A percentile compares a stretch with the other conserved stretches of the same genome.
Evolutionary conservation across 192 early-diverging fungal species (phyloP).

Genomic region (Paraglomus brasilianum): DNA sequence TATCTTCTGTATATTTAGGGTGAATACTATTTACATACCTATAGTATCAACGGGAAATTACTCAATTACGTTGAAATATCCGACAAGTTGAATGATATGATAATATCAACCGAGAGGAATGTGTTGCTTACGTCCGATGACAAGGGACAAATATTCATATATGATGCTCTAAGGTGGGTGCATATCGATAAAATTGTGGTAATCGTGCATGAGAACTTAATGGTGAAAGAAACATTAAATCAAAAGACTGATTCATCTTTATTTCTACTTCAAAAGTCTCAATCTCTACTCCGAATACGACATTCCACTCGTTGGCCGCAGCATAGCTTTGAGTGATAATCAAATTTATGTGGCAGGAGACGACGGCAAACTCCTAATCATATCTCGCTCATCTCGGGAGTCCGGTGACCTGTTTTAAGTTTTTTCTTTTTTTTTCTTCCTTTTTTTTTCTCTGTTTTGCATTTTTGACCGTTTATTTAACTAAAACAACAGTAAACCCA

Average conservation of each 20-base stretch:
- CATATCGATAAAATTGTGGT: not conserved
- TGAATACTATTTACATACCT: conserved; percentile 26
- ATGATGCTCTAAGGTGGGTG: conserved; percentile 25
- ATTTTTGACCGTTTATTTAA: too few relatives aligned
- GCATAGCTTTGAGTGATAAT: conserved; percentile 14
- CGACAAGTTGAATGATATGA: conserved; percentile 19
- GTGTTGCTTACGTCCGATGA: conserved; percentile 6
- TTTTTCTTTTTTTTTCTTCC: too few relatives aligned
- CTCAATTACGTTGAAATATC: not conserved
- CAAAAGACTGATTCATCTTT: not conserved
- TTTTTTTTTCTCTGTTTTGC: too few relatives aligned
- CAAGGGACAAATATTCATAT: conserved; percentile 7
- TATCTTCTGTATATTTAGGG: conserved; percentile 4
- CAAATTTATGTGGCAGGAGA: conserved; percentile 14
- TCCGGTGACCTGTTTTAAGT: too few relatives aligned
- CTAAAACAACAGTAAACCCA: too few relatives aligned
- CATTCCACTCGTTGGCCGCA: conserved; percentile 17
- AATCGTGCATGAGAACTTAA: not conserved
- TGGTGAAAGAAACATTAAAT: not conserved
- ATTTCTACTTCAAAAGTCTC: conserved; percentile 7
- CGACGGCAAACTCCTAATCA: conserved; percentile 27
- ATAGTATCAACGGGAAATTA: conserved; percentile 30
- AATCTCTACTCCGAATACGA: conserved; percentile 9
- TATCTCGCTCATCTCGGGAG: not conserved
- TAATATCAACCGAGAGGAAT: conserved; percentile 11